Conservation (phyloP, 2,329 filamentous ascomycete species). For the Periconia macrospinosa region DNA sequence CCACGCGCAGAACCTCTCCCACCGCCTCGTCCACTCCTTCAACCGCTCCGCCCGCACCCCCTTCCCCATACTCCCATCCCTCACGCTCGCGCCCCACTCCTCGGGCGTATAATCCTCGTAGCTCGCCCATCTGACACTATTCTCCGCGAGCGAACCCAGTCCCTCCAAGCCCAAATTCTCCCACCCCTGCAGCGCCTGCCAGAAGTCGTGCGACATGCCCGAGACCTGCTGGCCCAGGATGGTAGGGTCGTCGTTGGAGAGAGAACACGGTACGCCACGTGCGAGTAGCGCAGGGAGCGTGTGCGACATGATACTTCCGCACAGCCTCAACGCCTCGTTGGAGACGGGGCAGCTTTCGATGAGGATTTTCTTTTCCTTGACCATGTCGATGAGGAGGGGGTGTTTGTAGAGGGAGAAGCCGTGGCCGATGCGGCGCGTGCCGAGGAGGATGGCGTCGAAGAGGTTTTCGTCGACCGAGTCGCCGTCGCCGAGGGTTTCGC, state of each 20-base stretch:
- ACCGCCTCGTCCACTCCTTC: slow-evolving; percentile 77
- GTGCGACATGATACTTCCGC: slow-evolving; percentile 74
- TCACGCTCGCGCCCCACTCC: slow-evolving; percentile 73
- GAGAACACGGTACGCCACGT: slow-evolving; percentile 77
- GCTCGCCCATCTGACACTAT: slow-evolving; percentile 85
- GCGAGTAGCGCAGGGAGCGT: slow-evolving; percentile 82
- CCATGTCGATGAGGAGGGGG: slow-evolving; percentile 82
- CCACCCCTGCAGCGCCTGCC: slow-evolving; percentile 89
- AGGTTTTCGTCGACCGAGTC: slow-evolving; percentile 79
- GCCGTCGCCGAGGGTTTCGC: slow-evolving; percentile 81
- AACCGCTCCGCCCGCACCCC: slow-evolving; percentile 72
- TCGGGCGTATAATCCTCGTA: slow-evolving; percentile 76
- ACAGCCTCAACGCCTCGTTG: slow-evolving; percentile 83
- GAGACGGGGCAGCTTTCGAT: slow-evolving; percentile 90
- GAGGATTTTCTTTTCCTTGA: slow-evolving; percentile 85
- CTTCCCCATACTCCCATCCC: slow-evolving; percentile 70
- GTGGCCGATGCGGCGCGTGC: slow-evolving; percentile 86
- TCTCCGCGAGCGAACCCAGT: slow-evolving; percentile 84
- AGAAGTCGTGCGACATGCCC: slow-evolving; percentile 90
- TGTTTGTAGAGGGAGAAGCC: slow-evolving; percentile 89
- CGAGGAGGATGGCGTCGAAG: slow-evolving; percentile 85
- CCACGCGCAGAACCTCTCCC: slow-evolving; percentile 92
- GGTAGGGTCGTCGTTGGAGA: slow-evolving; percentile 90
- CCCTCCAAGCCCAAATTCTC: slow-evolving; percentile 88
- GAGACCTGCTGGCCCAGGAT: slow-evolving; percentile 81